phyloP scores from a whole-genome alignment of 1,284 basidiomycete species.

The Tilletia setariae region DNA sequence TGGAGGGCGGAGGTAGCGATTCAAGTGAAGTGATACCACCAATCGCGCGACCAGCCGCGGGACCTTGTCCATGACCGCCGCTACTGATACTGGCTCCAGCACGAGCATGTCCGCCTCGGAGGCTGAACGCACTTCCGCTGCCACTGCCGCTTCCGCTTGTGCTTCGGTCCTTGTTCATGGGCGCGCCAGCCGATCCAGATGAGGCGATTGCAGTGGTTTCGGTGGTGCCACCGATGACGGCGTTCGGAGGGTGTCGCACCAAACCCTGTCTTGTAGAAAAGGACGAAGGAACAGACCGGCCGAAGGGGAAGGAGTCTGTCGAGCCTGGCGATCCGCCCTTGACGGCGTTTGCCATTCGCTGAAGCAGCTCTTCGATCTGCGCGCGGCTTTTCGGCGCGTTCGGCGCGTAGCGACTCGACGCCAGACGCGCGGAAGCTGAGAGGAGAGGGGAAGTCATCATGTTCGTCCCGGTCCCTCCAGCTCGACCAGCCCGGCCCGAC shows the following conservation, averaged over 20 bases:
- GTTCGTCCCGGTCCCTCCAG: constrained; percentile 22
- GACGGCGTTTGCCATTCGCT: constrained; percentile 38
- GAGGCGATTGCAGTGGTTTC: background rate
- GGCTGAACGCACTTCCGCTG: background rate
- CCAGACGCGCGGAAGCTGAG: background rate
- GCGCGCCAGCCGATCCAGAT: background rate
- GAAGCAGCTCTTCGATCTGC: constrained; percentile 42
- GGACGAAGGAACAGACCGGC: background rate
- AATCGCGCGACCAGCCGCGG: too few relatives aligned
- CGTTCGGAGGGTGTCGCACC: background rate
- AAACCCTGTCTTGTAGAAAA: background rate
- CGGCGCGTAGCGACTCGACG: background rate
- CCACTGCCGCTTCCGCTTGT: constrained; percentile 3
- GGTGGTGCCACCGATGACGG: background rate
- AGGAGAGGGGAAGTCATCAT: background rate
- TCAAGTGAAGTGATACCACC: background rate
- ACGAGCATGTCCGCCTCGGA: constrained; percentile 6
- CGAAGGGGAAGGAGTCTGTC: background rate
- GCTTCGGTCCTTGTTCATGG: constrained; percentile 2
- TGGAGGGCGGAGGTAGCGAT: background rate
- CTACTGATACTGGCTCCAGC: background rate
- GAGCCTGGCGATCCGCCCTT: constrained; percentile 17
- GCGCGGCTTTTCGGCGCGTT: constrained; percentile 29
- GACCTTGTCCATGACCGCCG: too few relatives aligned
- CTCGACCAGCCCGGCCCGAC: constrained; percentile 18